Evolutionary conservation across 768 basidiomycete species (phyloP).

Genomic region (Collybia mongolica): DNA sequence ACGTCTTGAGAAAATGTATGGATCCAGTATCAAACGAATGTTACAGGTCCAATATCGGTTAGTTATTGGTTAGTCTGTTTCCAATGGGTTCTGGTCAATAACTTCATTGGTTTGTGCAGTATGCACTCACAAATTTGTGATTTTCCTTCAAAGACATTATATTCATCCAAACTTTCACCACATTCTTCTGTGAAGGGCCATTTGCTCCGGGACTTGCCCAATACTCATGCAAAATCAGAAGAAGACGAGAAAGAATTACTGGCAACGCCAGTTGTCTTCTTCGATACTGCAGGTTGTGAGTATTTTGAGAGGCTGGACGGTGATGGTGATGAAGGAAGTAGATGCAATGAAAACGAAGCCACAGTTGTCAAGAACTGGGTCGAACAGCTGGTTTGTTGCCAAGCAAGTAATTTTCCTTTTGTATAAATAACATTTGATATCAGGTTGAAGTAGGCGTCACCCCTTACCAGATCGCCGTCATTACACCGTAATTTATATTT

Average conservation of each 20-base stretch:
- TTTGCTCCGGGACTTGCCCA: slow-evolving; percentile 69
- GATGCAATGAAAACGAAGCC: slow-evolving; percentile 94
- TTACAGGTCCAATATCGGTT: slow-evolving; percentile 88
- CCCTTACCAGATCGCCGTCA: slow-evolving; percentile 77
- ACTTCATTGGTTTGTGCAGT: slow-evolving; percentile 31
- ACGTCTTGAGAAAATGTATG: slow-evolving; percentile 87
- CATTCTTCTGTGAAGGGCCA: slow-evolving; percentile 70
- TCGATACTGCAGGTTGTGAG: slow-evolving; percentile 93
- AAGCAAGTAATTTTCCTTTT: neutral
- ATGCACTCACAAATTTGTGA: slow-evolving; percentile 87
- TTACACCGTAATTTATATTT: slow-evolving; percentile 65
- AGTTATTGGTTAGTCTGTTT: slow-evolving; percentile 45
- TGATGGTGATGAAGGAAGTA: slow-evolving; percentile 85
- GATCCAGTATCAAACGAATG: slow-evolving; percentile 79
- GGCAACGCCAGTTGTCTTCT: slow-evolving; percentile 82
- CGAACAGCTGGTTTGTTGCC: slow-evolving; percentile 58
- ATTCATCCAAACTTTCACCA: slow-evolving; percentile 67
- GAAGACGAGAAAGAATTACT: slow-evolving; percentile 75
- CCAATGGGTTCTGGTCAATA: neutral
- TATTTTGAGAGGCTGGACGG: slow-evolving; percentile 84
- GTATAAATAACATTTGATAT: neutral
- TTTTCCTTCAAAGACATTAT: slow-evolving; percentile 85
- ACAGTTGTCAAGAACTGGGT: slow-evolving; percentile 83
- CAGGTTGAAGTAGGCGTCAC: slow-evolving; percentile 62
- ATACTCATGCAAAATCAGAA: slow-evolving; percentile 46